These are phyloP conservation scores for Bodo saltans DNA, from an alignment of 78 protist genomes.

Conservation along the genomic window DNA sequence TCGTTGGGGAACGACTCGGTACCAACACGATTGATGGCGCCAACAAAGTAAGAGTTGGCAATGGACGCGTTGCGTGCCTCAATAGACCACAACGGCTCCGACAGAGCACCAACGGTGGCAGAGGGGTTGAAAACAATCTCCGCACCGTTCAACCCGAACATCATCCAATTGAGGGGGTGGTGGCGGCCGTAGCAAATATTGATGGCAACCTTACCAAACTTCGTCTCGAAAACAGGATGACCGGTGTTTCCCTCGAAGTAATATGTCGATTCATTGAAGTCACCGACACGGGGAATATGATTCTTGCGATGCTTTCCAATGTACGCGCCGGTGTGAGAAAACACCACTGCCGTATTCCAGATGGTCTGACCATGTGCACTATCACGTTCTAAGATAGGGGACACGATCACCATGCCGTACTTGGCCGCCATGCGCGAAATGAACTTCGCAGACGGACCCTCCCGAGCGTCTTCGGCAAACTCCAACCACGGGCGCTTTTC, in stretches of 20 bases:
- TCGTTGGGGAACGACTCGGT: constrained; percentile 84
- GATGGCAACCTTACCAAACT: constrained; percentile 75
- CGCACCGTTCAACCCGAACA: constrained; percentile 82
- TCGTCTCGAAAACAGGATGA: constrained; percentile 85
- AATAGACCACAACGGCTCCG: constrained; percentile 88
- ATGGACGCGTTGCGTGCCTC: constrained; percentile 84
- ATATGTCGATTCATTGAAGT: constrained; percentile 91
- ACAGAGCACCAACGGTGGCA: constrained; percentile 83
- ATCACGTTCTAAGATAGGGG: constrained; percentile 89
- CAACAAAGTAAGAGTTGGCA: constrained; percentile 71
- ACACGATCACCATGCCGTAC: constrained; percentile 82
- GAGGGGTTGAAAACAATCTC: constrained; percentile 90
- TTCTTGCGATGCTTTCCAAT: constrained; percentile 85
- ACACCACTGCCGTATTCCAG: constrained; percentile 88
- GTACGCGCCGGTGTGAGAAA: constrained; percentile 63
- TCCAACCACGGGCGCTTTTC: constrained; percentile 87
- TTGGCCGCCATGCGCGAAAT: constrained; percentile 63
- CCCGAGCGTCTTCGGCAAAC: constrained; percentile 74
- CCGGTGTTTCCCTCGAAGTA: constrained; percentile 86
- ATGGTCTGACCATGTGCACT: constrained; percentile 57
- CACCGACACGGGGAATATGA: constrained; percentile 94
- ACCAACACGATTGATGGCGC: constrained; percentile 85
- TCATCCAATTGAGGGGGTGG: constrained; percentile 83
- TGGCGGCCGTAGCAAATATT: constrained; percentile 94
- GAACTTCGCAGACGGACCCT: constrained; percentile 63